Evolutionary conservation across 768 basidiomycete species (phyloP).

Genomic region (Nevesoporus exiguus): DNA sequence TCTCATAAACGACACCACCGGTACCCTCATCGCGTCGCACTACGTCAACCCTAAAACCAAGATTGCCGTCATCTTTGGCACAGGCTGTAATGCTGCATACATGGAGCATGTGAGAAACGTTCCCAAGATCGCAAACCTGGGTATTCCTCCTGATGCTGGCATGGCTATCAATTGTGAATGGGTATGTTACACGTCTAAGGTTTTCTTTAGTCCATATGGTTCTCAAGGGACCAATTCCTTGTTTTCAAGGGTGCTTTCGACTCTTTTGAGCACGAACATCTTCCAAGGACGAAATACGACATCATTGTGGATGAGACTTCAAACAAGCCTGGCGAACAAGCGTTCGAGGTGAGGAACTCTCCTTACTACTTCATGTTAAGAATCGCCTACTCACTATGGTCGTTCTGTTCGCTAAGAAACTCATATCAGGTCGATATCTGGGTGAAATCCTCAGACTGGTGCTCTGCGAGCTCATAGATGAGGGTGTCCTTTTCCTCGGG

Average conservation of each 20-base stretch:
- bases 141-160: conserved; percentile 56
- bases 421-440: conserved; percentile 92
- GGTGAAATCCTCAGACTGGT: conserved; percentile 96
- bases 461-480: conserved; percentile 92
- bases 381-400: not conserved
- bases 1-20: conserved; percentile 97
- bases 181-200: conserved; percentile 43
- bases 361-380: not conserved
- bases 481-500: conserved; percentile 95
- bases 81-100: conserved; percentile 97
- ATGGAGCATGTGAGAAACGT: conserved; percentile 89
- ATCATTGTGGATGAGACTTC: conserved; percentile 87
- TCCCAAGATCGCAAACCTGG: conserved; percentile 77
- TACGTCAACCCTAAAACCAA: conserved; percentile 90
- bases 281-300: conserved; percentile 95
- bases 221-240: not conserved
- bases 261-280: conserved; percentile 89
- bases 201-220: not conserved
- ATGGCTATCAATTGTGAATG: conserved; percentile 99
- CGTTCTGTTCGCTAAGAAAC: conserved; percentile 53
- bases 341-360: conserved; percentile 66
- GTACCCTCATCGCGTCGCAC: conserved; percentile 93
- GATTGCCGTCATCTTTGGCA: conserved; percentile 96
- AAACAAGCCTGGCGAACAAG: conserved; percentile 95
- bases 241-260: conserved; percentile 85